A percentile compares a stretch with the other conserved stretches of the same genome.
These are phyloP conservation scores for Suhomyces faveliae DNA, from an alignment of 805 yeast genomes.

Conservation along the genomic window DNA sequence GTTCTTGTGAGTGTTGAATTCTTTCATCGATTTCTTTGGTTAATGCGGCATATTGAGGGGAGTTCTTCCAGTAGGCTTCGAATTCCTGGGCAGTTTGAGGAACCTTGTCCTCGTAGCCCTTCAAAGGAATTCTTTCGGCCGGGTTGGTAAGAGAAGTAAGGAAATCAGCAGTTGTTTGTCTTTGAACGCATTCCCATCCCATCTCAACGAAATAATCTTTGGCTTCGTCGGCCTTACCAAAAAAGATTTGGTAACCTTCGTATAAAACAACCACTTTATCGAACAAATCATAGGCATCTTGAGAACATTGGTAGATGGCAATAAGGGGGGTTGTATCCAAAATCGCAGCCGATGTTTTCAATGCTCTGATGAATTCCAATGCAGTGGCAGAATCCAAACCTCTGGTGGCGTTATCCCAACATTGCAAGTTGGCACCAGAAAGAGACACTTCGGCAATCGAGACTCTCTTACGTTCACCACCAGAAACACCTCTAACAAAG, in stretches of 20 bases:
- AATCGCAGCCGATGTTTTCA: constrained; percentile 59
- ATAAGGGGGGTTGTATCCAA: constrained; percentile 54
- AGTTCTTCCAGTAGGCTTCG: constrained; percentile 41
- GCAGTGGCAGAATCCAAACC: constrained; percentile 87
- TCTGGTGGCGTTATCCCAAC: constrained; percentile 84
- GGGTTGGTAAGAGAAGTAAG: constrained; percentile 57
- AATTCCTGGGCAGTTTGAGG: constrained; percentile 34
- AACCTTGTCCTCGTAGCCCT: constrained; percentile 47
- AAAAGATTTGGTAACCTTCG: constrained; percentile 56
- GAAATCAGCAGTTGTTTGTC: constrained; percentile 61
- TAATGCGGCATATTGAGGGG: constrained; percentile 37
- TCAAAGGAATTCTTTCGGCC: constrained; percentile 42
- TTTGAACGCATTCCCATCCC: constrained; percentile 57
- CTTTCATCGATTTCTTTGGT: constrained; percentile 13
- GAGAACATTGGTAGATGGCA: constrained; percentile 56
- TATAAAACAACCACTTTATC: constrained; percentile 62
- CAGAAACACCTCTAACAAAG: constrained; percentile 70
- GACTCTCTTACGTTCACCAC: constrained; percentile 85
- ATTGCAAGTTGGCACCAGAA: constrained; percentile 59
- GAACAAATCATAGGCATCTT: constrained; percentile 59
- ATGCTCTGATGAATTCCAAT: constrained; percentile 64
- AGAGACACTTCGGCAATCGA: constrained; percentile 77
- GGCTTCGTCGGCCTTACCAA: constrained; percentile 47
- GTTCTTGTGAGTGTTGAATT: constrained; percentile 8
- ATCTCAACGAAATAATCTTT: constrained; percentile 48